Percentiles rank a stretch among this genome's conserved stretches.
phyloP scores from a whole-genome alignment of 2,329 filamentous ascomycete species.

The Colletotrichum sp. region DNA sequence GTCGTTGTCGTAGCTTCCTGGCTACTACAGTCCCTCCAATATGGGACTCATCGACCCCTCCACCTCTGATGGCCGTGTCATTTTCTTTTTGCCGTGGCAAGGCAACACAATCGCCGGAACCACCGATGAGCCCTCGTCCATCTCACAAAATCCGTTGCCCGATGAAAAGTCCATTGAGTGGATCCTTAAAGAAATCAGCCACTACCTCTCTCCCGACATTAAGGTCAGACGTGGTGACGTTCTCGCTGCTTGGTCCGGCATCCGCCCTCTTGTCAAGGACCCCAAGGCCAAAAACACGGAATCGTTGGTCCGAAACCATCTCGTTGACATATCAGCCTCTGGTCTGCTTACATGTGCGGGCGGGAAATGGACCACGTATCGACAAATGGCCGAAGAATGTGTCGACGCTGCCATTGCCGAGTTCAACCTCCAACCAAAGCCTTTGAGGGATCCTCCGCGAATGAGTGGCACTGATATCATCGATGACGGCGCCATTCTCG shows the following conservation, averaged over 20 bases:
- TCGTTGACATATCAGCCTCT: slow-evolving; percentile 79
- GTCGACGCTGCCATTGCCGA: slow-evolving; percentile 79
- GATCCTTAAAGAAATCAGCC: slow-evolving; percentile 84
- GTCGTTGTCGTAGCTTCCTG: slow-evolving; percentile 60
- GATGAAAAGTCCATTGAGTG: slow-evolving; percentile 86
- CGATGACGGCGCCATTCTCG: slow-evolving; percentile 69
- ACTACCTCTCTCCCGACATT: slow-evolving; percentile 84
- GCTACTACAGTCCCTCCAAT: slow-evolving; percentile 83
- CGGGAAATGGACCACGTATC: slow-evolving; percentile 93
- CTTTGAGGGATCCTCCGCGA: slow-evolving; percentile 65
- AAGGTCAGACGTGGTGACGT: slow-evolving; percentile 85
- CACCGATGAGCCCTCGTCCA: slow-evolving; percentile 78
- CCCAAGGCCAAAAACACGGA: slow-evolving; percentile 86
- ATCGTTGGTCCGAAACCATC: slow-evolving; percentile 85
- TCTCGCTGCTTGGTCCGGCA: slow-evolving; percentile 89
- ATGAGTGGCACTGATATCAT: slow-evolving; percentile 73
- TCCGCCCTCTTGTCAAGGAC: slow-evolving; percentile 84
- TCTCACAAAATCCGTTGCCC: slow-evolving; percentile 76
- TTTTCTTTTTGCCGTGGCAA: slow-evolving; percentile 94
- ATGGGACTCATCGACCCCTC: slow-evolving; percentile 89
- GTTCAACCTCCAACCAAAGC: slow-evolving; percentile 66
- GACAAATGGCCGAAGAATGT: slow-evolving; percentile 90
- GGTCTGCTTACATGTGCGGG: slow-evolving; percentile 86
- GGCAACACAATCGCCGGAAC: slow-evolving; percentile 92
- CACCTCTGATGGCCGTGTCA: slow-evolving; percentile 87